These are phyloP conservation scores for Cylindrodendrum hubeiense DNA, from an alignment of 2,329 filamentous ascomycete genomes.

Conservation along the genomic window DNA sequence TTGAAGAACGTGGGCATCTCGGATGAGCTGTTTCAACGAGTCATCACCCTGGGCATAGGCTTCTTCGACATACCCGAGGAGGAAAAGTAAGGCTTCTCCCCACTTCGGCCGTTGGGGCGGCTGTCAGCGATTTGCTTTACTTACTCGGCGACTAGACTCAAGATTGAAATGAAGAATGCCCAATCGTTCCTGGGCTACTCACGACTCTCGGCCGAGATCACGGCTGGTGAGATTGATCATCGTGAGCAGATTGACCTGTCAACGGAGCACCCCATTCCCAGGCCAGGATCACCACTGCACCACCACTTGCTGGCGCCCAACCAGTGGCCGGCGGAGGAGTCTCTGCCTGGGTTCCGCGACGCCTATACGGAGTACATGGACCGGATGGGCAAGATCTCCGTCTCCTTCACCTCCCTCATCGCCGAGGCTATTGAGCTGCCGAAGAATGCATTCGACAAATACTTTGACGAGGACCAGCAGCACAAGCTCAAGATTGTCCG, in stretches of 20 bases:
- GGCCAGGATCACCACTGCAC: slow-evolving; percentile 73
- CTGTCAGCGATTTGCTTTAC: neutral
- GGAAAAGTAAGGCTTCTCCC: slow-evolving; percentile 71
- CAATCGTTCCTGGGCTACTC: slow-evolving; percentile 80
- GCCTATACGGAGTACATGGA: slow-evolving; percentile 81
- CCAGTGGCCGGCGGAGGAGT: slow-evolving; percentile 79
- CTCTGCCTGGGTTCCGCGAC: slow-evolving; percentile 75
- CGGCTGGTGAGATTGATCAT: slow-evolving; percentile 81
- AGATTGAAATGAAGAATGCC: slow-evolving; percentile 80
- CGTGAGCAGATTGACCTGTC: slow-evolving; percentile 90
- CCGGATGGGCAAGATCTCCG: slow-evolving; percentile 79
- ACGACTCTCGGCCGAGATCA: slow-evolving; percentile 75
- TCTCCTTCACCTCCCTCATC: slow-evolving; percentile 82
- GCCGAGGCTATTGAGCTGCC: slow-evolving; percentile 86
- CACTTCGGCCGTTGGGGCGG: neutral
- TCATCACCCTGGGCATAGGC: slow-evolving; percentile 74
- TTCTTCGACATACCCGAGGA: slow-evolving; percentile 84
- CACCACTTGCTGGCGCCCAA: slow-evolving; percentile 82
- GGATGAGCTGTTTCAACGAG: slow-evolving; percentile 71
- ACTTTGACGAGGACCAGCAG: slow-evolving; percentile 81
- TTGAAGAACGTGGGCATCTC: slow-evolving; percentile 83
- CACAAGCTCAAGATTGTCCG: slow-evolving; percentile 93
- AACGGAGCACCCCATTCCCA: slow-evolving; percentile 78
- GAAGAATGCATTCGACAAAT: slow-evolving; percentile 77
- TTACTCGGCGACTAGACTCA: slow-evolving; percentile 57